phyloP scores from a whole-genome alignment of 1,284 basidiomycete species.

The Cystobasidiaceae sp. region DNA sequence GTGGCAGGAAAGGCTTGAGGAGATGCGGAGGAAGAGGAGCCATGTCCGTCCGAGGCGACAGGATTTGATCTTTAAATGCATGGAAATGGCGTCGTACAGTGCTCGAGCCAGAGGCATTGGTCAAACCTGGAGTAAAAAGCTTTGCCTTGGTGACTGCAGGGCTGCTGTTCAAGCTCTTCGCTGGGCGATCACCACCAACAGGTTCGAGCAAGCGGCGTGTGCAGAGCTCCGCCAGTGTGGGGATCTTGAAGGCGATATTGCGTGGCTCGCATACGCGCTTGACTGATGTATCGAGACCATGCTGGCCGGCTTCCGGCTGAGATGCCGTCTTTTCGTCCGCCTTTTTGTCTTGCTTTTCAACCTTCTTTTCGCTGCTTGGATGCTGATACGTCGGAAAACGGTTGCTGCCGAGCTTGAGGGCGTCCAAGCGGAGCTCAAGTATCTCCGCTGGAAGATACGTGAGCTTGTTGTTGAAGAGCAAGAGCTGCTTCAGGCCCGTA shows the following conservation, averaged over 20 bases:
- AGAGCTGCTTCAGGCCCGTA: conserved; percentile 32
- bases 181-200: background rate
- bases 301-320: conserved; percentile 29
- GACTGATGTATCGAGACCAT: too few species aligned
- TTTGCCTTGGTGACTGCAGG: conserved; percentile 20
- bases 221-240: background rate
- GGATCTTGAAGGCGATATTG: background rate
- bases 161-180: conserved; percentile 31
- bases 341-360: background rate
- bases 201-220: background rate
- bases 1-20: conserved; percentile 31
- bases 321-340: conserved; percentile 24
- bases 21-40: conserved; percentile 15
- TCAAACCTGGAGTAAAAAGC: conserved; percentile 31
- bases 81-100: background rate
- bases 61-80: background rate
- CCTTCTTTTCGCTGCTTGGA: conserved; percentile 9
- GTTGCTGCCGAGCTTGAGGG: conserved; percentile 3
- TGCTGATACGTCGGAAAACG: conserved; percentile 6
- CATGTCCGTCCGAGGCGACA: background rate
- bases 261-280: background rate
- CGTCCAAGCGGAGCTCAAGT: conserved; percentile 32
- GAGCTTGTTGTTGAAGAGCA: conserved; percentile 34
- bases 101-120: background rate
- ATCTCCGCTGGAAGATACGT: conserved; percentile 38